Base-by-base conservation (phyloP, 805 yeast genomes). In the Lipomyces yamanashiensis region DNA sequence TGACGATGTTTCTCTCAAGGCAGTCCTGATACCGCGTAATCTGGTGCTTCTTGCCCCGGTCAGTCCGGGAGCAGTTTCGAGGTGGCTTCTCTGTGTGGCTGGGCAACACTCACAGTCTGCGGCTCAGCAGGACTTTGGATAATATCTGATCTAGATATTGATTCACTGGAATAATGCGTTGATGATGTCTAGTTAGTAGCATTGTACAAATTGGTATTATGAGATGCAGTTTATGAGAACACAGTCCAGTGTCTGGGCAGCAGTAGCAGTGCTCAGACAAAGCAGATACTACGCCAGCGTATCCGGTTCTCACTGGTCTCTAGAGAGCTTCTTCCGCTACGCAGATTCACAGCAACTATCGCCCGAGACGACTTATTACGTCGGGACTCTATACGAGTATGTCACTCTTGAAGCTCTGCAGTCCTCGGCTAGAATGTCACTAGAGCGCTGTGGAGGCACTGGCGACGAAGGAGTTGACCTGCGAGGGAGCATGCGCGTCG, bases 381-480 rank as follows among this genome's bases (percentile, higher is more conserved):
- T 51, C 23, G 73, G 73, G n/a, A 71, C 73, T 2, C 41, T 70
- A 15, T 71, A 60, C 59, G 73, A 71, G 40, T 71, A 68, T 49
- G 56, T 56, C 7, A 67, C 67, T 13, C 61, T 54, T 19, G 64
- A 61, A 9, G 66, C 70, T 9, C 64, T 71, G 2, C 36, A 34
- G 17, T 45, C 48, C 34, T 48, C 23, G 10, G 54, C 56, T 13
- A 33, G 54, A n/a, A 59, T 71, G 52, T 13, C 21, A n/a, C 60
- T 71, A 5, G 60, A 51, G 44, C 71, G 71, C 19, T 54, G 55
- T n/a, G 73, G 73, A 7, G 71, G 73, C 12, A 49, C 69, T 8
- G 62, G 59, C 33, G 73, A 71, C 54, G 56, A 62, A 1, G 73
- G 73, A 8, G 60, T 71, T 15, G 73, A 71, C 48, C 64, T 71